These are phyloP conservation scores for Gossypium sturtianum DNA, from an alignment of 345 rosid genomes.

Conservation along the genomic window DNA sequence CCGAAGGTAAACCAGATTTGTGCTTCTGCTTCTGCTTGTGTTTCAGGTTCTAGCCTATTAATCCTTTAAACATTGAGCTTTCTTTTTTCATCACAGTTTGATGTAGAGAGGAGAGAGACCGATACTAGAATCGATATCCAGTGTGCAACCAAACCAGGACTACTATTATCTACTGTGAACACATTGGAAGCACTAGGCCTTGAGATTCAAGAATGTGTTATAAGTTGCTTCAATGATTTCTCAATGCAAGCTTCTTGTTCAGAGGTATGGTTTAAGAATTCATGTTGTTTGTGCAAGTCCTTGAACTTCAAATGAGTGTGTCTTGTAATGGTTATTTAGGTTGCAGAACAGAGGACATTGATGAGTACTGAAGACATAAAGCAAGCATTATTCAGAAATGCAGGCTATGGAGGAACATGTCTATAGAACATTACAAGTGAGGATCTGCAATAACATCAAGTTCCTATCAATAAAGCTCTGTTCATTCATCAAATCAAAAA, in stretches of 20 bases:
- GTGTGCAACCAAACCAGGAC: conserved; percentile 79
- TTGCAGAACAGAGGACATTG: conserved; percentile 44
- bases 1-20: conserved; percentile 55
- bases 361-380: conserved; percentile 68
- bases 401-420: conserved; percentile 95
- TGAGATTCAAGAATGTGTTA: conserved; percentile 87
- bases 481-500: conserved; percentile 14
- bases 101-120: conserved; percentile 49
- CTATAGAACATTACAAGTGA: conserved; percentile 25
- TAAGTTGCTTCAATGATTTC: conserved; percentile 90
- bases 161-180: conserved; percentile 68
- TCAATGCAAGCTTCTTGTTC: conserved; percentile 92
- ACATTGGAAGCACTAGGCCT: conserved; percentile 82
- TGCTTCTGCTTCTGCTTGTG: background rate
- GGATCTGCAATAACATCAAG: conserved; percentile 21
- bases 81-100: conserved; percentile 46
- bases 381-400: conserved; percentile 79
- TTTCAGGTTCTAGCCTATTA: background rate
- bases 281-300: background rate
- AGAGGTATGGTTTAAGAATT: conserved; percentile 37
- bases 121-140: conserved; percentile 68
- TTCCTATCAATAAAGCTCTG: conserved; percentile 14
- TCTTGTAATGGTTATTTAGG: conserved; percentile 17
- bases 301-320: background rate
- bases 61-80: background rate